These are phyloP conservation scores for Aspergillus sp. DNA, from an alignment of 2,329 filamentous ascomycete genomes.

Conservation along the genomic window DNA sequence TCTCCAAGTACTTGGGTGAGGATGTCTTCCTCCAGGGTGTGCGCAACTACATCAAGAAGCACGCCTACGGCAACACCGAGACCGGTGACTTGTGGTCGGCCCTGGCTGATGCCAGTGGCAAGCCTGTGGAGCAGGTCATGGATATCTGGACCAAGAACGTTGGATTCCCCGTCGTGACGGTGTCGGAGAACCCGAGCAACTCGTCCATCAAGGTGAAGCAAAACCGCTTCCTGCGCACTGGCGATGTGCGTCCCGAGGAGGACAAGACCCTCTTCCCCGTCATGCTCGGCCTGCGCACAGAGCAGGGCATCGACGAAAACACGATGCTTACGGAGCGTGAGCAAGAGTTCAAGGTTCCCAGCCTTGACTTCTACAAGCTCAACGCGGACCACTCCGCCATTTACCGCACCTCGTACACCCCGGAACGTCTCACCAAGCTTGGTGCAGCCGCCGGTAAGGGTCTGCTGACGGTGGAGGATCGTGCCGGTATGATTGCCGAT, in stretches of 20 bases:
- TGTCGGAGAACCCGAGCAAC: slow-evolving; percentile 70
- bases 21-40: slow-evolving; percentile 91
- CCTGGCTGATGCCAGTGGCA: slow-evolving; percentile 82
- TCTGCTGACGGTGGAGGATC: slow-evolving; percentile 81
- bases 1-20: slow-evolving; percentile 91
- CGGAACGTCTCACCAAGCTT: slow-evolving; percentile 81
- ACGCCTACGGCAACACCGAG: slow-evolving; percentile 93
- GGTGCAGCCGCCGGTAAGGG: slow-evolving; percentile 81
- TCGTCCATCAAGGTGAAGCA: slow-evolving; percentile 84
- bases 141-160: slow-evolving; percentile 97
- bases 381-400: slow-evolving; percentile 93
- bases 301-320: slow-evolving; percentile 76
- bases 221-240: slow-evolving; percentile 90
- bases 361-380: slow-evolving; percentile 90
- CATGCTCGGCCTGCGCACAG: slow-evolving; percentile 80
- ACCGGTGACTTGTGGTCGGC: slow-evolving; percentile 90
- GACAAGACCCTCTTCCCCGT: slow-evolving; percentile 86
- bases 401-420: slow-evolving; percentile 85
- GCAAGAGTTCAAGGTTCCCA: slow-evolving; percentile 71
- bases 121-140: slow-evolving; percentile 87
- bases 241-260: slow-evolving; percentile 90
- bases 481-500: slow-evolving; percentile 92
- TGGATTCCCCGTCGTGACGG: slow-evolving; percentile 85
- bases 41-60: slow-evolving; percentile 86
- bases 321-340: slow-evolving; percentile 73